Conservation (phyloP, 73 alveolate genomes). For the Paramecium pentaurelia region DNA sequence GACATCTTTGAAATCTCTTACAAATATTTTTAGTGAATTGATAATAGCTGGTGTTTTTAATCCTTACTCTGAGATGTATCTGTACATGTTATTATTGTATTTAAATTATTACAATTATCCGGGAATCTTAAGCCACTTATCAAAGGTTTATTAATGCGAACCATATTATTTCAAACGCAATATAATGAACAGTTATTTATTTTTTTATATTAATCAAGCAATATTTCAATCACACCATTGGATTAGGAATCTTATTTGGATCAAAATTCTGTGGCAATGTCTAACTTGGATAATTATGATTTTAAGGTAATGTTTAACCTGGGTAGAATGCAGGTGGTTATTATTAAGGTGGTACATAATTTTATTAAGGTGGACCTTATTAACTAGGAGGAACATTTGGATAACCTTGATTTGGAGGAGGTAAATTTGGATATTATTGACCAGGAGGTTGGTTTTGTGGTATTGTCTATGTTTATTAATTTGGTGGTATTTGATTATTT, state of each 20-base stretch:
- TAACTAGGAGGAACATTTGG: not conserved
- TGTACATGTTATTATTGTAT: not conserved
- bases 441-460: not conserved
- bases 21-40: not conserved
- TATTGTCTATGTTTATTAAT: not conserved
- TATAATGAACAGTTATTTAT: not conserved
- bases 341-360: not conserved
- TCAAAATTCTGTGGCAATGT: not conserved
- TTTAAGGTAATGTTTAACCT: not conserved
- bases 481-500: not conserved
- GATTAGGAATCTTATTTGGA: not conserved
- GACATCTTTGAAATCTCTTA: not conserved
- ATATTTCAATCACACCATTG: not conserved
- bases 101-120: not conserved
- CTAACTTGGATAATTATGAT: not conserved
- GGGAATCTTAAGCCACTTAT: not conserved
- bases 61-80: not conserved
- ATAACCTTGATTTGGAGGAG: not conserved
- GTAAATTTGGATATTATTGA: not conserved
- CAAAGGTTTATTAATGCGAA: not conserved
- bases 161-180: not conserved
- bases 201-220: not conserved
- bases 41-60: not conserved
- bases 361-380: not conserved
- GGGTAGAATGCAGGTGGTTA: slow-evolving; percentile 34